Conservation (phyloP, 768 basidiomycete species). For the Chalciporus sphaerocephalus region DNA sequence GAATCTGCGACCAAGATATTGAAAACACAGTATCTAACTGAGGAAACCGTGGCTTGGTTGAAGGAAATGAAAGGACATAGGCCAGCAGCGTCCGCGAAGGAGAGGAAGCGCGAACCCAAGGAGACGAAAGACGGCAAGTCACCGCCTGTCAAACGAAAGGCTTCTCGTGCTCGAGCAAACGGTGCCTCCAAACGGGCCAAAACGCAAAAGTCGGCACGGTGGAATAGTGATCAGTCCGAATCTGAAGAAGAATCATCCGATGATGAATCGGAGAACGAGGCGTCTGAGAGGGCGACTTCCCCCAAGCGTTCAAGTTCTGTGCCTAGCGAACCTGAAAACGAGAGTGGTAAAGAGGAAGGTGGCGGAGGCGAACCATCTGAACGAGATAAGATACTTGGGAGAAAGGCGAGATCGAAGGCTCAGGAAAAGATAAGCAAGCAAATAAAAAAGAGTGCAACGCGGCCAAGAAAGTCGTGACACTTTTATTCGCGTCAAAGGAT, state of each 20-base stretch:
- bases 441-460: conserved; percentile 18
- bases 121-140: conserved; percentile 52
- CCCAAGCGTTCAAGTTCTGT: conserved; percentile 34
- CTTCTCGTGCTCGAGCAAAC: conserved; percentile 32
- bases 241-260: conserved; percentile 28
- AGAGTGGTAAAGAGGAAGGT: conserved; percentile 28
- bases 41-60: conserved; percentile 55
- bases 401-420: conserved; percentile 38
- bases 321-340: conserved; percentile 33
- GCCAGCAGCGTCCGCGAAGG: conserved; percentile 31
- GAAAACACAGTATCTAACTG: conserved; percentile 64
- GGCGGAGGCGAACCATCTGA: conserved; percentile 27
- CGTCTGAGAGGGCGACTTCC: conserved; percentile 29
- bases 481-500: not conserved
- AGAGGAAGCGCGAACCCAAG: conserved; percentile 33
- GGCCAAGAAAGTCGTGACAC: conserved; percentile 26
- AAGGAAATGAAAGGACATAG: conserved; percentile 42
- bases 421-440: conserved; percentile 35
- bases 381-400: conserved; percentile 35
- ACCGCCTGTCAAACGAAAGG: conserved; percentile 51
- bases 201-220: conserved; percentile 25
- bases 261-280: conserved; percentile 37
- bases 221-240: conserved; percentile 32
- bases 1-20: conserved; percentile 68
- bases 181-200: conserved; percentile 28